Base-by-base conservation (phyloP, 805 yeast species). In the Saccharomyces paradoxus region DNA sequence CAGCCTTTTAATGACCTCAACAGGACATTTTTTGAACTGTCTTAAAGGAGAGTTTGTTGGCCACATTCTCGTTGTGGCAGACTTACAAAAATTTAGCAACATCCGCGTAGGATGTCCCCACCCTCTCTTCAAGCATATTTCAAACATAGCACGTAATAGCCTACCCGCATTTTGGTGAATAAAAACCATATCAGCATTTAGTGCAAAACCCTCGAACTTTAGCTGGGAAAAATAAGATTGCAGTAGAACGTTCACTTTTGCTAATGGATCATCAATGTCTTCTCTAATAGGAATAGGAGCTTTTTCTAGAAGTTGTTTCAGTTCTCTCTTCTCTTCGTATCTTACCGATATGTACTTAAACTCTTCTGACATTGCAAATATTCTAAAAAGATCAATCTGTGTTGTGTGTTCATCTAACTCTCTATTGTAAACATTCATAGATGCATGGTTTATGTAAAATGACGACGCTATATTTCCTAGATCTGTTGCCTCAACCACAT, bases 151-250 rank as follows among this genome's bases (percentile, higher is more conserved):
- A 55, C 97, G 74, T 54, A 91, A 74, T 41, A 94, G 70, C 65
- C 99, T 79, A 2, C 95, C 92, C 0, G 97, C 97, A 46, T 95
- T 89, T 69, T 94, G 98, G 0, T 94, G 87, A 46, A 94, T 82
- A 66, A 88, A 94, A 2, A 89, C 77, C 96, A 91, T 89, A 73
- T 94, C 99, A 0, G 96, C 83, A 78, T 86, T 82, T 56, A 95
- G 71, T 0, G 97, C 97, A 72, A 89, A 88, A 0, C 98, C 98
- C 0, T 87, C 94, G 17, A 94, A 73, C 9, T 76, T 73, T 26
- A 91, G 72, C 41, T 84, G 71, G 0, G 97, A 87, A n/a, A 94
- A 87, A 63, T 87, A 89, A 0, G 96, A 81, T 65, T 94, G 99
- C 12, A 94, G 71, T 41, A 94, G 69, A 7, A 89, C 81, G 60